A percentile compares a stretch with the other conserved stretches of the same genome.
Conservation (phyloP, 306 rosid species). For the Glycine tomentella region DNA sequence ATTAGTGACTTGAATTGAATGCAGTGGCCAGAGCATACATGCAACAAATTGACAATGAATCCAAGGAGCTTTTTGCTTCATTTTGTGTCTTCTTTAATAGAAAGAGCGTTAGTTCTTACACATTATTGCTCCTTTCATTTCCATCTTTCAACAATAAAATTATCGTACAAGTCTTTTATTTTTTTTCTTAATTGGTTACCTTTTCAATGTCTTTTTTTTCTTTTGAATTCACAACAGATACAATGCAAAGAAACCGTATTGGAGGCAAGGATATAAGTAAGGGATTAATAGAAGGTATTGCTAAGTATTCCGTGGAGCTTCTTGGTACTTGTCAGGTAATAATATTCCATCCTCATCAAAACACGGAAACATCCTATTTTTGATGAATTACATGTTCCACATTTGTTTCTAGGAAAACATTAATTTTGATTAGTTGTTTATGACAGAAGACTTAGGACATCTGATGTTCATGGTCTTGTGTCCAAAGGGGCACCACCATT, state of each 20-base stretch:
- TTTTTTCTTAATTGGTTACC: background rate
- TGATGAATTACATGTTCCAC: too few species aligned
- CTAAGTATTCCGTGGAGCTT: conserved; percentile 58
- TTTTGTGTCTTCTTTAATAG: conserved; percentile 81
- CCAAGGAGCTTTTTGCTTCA: conserved; percentile 73
- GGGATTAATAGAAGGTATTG: conserved; percentile 62
- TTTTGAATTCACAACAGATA: conserved; percentile 65
- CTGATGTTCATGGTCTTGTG: conserved; percentile 64
- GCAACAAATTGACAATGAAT: conserved; percentile 65
- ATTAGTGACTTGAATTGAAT: conserved; percentile 15
- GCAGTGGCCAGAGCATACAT: conserved; percentile 60
- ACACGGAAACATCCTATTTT: too few species aligned
- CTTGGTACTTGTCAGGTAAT: conserved; percentile 79
- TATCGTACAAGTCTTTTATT: too few species aligned
- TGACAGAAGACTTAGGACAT: conserved; percentile 72
- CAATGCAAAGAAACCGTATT: conserved; percentile 70
- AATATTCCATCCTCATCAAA: too few species aligned
- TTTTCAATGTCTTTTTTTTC: background rate
- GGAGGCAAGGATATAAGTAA: conserved; percentile 71
- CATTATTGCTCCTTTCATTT: background rate
- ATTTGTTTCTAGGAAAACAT: too few species aligned
- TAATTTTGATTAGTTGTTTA: background rate
- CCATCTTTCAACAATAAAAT: background rate
- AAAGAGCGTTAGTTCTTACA: conserved; percentile 59
- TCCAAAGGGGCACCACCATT: conserved; percentile 72